A percentile compares a stretch with the other conserved stretches of the same genome.
phyloP scores from a whole-genome alignment of 768 basidiomycete genomes.

The Chalciporus chontae region DNA sequence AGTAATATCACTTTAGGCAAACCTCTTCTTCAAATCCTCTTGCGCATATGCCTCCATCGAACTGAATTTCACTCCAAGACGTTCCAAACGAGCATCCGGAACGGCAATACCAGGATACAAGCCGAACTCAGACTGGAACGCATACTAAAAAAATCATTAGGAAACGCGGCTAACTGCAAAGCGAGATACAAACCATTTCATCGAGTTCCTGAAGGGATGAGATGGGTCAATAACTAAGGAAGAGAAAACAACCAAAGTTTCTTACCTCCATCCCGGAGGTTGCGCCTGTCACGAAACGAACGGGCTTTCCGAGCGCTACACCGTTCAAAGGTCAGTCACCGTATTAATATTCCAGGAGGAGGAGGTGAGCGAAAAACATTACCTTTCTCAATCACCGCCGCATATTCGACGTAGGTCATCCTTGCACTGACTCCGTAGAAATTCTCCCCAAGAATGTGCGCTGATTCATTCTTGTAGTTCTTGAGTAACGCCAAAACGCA shows the following conservation, averaged over 20 bases:
- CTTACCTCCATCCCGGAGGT: conserved; percentile 19
- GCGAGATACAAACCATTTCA: conserved; percentile 19
- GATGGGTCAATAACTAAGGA: neutral
- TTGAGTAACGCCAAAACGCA: conserved; percentile 21
- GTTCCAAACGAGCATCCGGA: conserved; percentile 26
- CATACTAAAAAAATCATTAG: conserved; percentile 14
- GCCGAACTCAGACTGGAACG: conserved; percentile 24
- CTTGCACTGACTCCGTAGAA: conserved; percentile 27
- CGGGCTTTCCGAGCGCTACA: conserved; percentile 26
- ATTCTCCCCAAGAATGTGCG: conserved; percentile 17
- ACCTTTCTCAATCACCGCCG: conserved; percentile 18
- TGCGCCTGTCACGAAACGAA: conserved; percentile 19
- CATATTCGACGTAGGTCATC: conserved; percentile 15
- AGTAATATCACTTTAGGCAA: neutral
- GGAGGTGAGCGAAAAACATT: neutral
- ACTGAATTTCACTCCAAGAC: conserved; percentile 26
- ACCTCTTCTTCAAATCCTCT: conserved; percentile 22
- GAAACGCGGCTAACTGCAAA: neutral
- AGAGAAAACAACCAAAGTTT: neutral
- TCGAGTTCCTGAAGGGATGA: conserved; percentile 17
- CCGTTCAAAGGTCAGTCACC: neutral
- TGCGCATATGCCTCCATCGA: conserved; percentile 16
- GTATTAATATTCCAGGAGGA: neutral
- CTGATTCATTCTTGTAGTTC: conserved; percentile 20
- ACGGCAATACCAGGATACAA: conserved; percentile 15